Evolutionary conservation across 106 monocot species (phyloP), one percentile per base, ranked within the genome.

Genomic region (Hemerocallis citrina): DNA sequence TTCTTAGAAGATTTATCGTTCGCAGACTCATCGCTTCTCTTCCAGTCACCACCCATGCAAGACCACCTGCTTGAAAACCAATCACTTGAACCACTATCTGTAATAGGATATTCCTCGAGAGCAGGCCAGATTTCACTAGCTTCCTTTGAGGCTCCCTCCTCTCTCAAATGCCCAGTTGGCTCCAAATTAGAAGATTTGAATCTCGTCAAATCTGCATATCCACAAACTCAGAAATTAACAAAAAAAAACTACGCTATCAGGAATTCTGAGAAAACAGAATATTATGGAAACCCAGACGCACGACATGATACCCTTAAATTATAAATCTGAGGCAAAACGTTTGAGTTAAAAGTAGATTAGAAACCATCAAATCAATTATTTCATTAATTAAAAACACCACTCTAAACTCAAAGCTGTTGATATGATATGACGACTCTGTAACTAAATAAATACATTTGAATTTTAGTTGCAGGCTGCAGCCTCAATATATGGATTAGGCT

Each of bases 21-120:
- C 43, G 57, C 51, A 55, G 65, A 55, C 59, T 99, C 98, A 44
- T 92, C 92, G 72, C 83, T 92, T 78, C 98, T 82, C 73, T 80
- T 88, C 98, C 98, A 99, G 68, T 99, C 98, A 59, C 98, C 98
- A 62, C 98, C 98, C 82, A 73, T 79, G 72, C 87, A 92, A 25
- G 92, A 72, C 92, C 95, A 91, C 46, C 77, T 77, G 48, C 79
- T 84, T 62, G 79, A 50, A 76, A 81, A 81, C 81, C 73, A 85
- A 52, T 85, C 81, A 66, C 62, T 68, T 41, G 68, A 74, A 69
- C 71, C 72, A 61, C 20, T 44, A 55, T 42, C 54, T 14, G 44
- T 24, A 46, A 72, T 44, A 3, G 23, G 6, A 50, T 34, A 22
- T 16, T 73, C 75, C 74, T 81, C 86, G 29, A 52, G 77, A 65